Evolutionary conservation across 2,329 filamentous ascomycete species (phyloP).

Genomic region (Tolypocladium tropicale): DNA sequence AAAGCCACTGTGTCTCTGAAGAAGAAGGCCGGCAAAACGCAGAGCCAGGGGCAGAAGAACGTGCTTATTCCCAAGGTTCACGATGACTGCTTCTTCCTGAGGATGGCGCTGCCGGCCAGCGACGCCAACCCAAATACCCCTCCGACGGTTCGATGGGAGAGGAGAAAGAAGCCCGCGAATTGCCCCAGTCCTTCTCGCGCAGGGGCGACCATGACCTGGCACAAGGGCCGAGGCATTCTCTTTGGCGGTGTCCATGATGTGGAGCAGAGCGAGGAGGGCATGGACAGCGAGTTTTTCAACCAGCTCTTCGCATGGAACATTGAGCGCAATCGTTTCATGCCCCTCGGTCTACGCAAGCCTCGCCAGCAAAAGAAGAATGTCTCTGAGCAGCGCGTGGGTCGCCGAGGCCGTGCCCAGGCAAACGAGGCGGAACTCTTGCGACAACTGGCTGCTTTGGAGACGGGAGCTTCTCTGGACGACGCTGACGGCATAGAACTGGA

Average conservation of each 20-base stretch:
- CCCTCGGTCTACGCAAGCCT: constrained; percentile 64
- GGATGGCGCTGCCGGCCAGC: constrained; percentile 60
- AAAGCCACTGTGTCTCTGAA: constrained; percentile 61
- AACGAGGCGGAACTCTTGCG: constrained; percentile 84
- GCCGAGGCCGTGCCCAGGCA: constrained; percentile 69
- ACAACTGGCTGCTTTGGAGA: constrained; percentile 78
- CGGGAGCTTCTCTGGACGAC: constrained; percentile 53
- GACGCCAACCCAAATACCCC: constrained; percentile 56
- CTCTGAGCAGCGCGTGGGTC: constrained; percentile 43
- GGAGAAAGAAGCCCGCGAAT: constrained; percentile 85
- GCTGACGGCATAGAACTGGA: constrained; percentile 38
- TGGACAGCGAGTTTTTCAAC: constrained; percentile 97
- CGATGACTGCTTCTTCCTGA: constrained; percentile 88
- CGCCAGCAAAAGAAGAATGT: constrained; percentile 51
- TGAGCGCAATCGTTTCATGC: constrained; percentile 91
- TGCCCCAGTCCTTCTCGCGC: constrained; percentile 73
- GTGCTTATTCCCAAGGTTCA: constrained; percentile 81
- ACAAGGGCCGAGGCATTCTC: constrained; percentile 84
- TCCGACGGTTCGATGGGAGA: constrained; percentile 80
- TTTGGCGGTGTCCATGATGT: constrained; percentile 95
- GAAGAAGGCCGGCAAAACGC: constrained; percentile 45
- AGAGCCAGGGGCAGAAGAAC: constrained; percentile 54
- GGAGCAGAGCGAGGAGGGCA: constrained; percentile 83
- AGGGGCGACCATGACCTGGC: constrained; percentile 86
- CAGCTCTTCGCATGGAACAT: constrained; percentile 87